Evolutionary conservation across 2,329 filamentous ascomycete species (phyloP), one percentile per base, ranked within the genome.

Genomic region (Xylariaceae sp.): DNA sequence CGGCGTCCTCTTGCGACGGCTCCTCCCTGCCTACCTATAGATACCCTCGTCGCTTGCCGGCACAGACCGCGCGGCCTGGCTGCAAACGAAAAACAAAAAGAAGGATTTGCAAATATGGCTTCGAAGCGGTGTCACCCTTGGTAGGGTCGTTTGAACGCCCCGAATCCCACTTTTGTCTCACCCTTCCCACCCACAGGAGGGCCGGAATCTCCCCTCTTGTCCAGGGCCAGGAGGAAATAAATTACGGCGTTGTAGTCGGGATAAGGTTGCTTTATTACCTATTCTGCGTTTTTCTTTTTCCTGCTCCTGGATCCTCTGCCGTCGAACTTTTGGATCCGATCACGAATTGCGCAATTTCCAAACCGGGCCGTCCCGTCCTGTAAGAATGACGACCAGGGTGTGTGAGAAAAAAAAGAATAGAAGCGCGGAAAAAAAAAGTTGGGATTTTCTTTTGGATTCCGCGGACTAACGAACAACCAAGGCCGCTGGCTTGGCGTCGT

Each of bases 41-140:
- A n/a, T 40, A 22, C 10, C 47, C 19, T 46, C 34, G 40, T 49
- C 45, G 32, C 36, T 34, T 46, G 39, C 34, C 18, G 19, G 49
- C 26, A 45, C 45, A 36, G 21, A 30, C 53, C 48, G 46, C 37
- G 49, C 46, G 49, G 53, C 45, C 37, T 40, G 8, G 37, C n/a
- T 21, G 41, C 41, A 43, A 43, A 29, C 21, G 5, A 12, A 42
- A 15, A 1, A 42, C n/a, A n/a, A n/a, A n/a, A n/a, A n/a, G n/a
- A n/a, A n/a, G n/a, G n/a, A n/a, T n/a, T 44, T 46, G 36, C 45
- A 26, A 50, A 47, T 47, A 37, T 44, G 41, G n/a, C 22, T 42
- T 41, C 42, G 49, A 53, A 51, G 50, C 56, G 42, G 56, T 58
- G 34, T 49, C 47, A 58, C 56, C 30, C 36, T 45, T 42, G 29